phyloP scores from a whole-genome alignment of 2,329 filamentous ascomycete genomes.

The Aspergillus calidoustus region DNA sequence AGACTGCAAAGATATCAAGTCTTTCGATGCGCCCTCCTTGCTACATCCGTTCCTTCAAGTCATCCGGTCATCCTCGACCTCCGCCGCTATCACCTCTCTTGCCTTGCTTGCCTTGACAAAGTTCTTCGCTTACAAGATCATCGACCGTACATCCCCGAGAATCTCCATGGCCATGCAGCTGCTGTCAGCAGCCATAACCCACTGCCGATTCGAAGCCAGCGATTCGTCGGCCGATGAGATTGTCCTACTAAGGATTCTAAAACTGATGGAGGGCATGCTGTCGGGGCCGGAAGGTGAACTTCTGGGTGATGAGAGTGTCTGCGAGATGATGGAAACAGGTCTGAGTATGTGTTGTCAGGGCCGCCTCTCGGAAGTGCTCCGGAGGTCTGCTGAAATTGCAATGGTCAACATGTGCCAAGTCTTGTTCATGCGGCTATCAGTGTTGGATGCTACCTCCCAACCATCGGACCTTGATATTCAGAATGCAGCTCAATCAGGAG shows the following conservation, averaged over 20 bases:
- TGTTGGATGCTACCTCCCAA: slow-evolving; percentile 73
- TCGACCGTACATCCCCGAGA: slow-evolving; percentile 81
- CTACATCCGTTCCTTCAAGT: slow-evolving; percentile 95
- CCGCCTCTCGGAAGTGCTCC: slow-evolving; percentile 85
- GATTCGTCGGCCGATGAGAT: slow-evolving; percentile 95
- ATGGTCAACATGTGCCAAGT: slow-evolving; percentile 99
- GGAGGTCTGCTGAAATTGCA: slow-evolving; percentile 89
- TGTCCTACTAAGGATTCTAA: slow-evolving; percentile 89
- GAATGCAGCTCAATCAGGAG: slow-evolving; percentile 59
- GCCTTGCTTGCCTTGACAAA: slow-evolving; percentile 93
- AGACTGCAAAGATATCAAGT: slow-evolving; percentile 83
- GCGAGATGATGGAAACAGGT: slow-evolving; percentile 99
- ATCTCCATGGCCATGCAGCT: slow-evolving; percentile 92
- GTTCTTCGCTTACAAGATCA: slow-evolving; percentile 93
- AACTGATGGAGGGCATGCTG: slow-evolving; percentile 98
- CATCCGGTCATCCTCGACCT: slow-evolving; percentile 93
- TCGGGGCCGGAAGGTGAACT: slow-evolving; percentile 90
- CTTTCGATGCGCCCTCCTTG: slow-evolving; percentile 86
- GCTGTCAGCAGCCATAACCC: slow-evolving; percentile 90
- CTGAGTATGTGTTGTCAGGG: slow-evolving; percentile 96
- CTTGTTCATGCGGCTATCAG: slow-evolving; percentile 91
- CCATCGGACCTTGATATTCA: slow-evolving; percentile 68
- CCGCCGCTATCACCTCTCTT: slow-evolving; percentile 92
- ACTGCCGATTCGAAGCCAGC: slow-evolving; percentile 96
- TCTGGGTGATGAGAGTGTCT: slow-evolving; percentile 96